Conservation (phyloP, 2,329 filamentous ascomycete genomes). For the Colletotrichum limetticola region DNA sequence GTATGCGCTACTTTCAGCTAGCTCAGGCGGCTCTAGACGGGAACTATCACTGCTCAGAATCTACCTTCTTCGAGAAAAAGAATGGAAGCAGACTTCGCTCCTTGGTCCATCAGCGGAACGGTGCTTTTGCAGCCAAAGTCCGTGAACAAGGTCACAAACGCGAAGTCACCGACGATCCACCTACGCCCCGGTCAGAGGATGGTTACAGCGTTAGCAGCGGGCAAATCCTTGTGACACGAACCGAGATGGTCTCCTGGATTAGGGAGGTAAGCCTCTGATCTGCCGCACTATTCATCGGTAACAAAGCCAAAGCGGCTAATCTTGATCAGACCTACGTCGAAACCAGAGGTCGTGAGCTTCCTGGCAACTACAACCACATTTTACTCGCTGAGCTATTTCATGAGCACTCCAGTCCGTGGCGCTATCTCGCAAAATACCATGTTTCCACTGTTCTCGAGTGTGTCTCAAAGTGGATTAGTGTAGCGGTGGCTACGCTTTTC, state of each 20-base stretch:
- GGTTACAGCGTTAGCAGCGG: not conserved
- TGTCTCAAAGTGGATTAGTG: slow-evolving; percentile 1
- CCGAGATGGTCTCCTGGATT: slow-evolving; percentile 1
- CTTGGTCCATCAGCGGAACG: slow-evolving; percentile 60
- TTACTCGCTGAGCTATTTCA: slow-evolving; percentile 69
- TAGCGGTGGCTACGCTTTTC: not conserved
- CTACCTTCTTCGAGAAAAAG: slow-evolving; percentile 58
- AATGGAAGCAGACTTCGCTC: slow-evolving; percentile 62
- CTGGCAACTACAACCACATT: slow-evolving; percentile 69
- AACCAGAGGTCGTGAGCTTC: slow-evolving; percentile 58
- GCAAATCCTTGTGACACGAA: slow-evolving; percentile 33
- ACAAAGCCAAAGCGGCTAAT: not conserved
- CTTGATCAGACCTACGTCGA: not conserved
- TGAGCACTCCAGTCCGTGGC: slow-evolving; percentile 68
- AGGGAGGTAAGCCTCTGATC: not conserved
- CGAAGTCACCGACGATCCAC: not conserved
- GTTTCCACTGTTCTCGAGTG: not conserved
- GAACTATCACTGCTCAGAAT: slow-evolving; percentile 53
- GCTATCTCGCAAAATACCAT: not conserved
- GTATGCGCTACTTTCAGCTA: slow-evolving; percentile 55
- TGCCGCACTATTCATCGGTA: slow-evolving; percentile 44
- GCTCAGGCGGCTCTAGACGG: slow-evolving; percentile 61
- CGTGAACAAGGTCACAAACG: slow-evolving; percentile 51
- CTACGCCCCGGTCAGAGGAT: not conserved
- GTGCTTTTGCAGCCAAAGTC: slow-evolving; percentile 58